Base-by-base conservation (phyloP, 768 basidiomycete genomes). In the Pleurotus pulmonarius region DNA sequence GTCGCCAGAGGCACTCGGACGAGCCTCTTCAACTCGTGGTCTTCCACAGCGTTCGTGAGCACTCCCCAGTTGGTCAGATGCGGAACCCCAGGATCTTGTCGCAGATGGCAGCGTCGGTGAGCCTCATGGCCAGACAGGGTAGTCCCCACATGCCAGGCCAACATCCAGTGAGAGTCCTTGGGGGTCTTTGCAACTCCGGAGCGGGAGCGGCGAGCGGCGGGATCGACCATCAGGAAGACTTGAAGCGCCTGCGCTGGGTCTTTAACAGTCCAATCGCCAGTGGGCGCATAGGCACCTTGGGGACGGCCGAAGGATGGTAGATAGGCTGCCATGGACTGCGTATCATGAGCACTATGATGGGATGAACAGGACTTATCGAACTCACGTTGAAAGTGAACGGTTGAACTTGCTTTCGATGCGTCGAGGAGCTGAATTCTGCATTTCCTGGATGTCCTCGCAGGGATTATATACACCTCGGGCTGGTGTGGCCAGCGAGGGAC, bases 71-170 rank as follows among this genome's bases (percentile, higher is more conserved):
- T 49, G 12, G 48, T 49, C 12, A 49, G 16, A 15, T 49, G 48
- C n/a, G 16, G n/a, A 15, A n/a, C 29, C 0, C 48, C 34, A 29
- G 26, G 25, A 4, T 49, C 48, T 49, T 49, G 48, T 34, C 29
- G 29, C 9, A 49, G 48, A 49, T 49, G 48, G 48, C 24, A 34
- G 48, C 48, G 48, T n/a, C 48, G 48, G 16, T 49, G 48, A 15
- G 26, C 26, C 8, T 15, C 16, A 15, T 29, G 25, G 0, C 48
- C 48, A 2, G 26, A 34, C 7, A 15, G 13, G 5, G 25, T 49
- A 2, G 13, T n/a, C 15, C 29, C 24, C 7, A 49, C 25, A 6
- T 49, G 29, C 48, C 48, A 49, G 26, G 48, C 22, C 15, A 49
- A 29, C 48, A 49, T 49, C 48, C 48, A 49, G 29, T 49, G 48